phyloP scores from a whole-genome alignment of 805 yeast species.

The Yamadazyma laniorum region DNA sequence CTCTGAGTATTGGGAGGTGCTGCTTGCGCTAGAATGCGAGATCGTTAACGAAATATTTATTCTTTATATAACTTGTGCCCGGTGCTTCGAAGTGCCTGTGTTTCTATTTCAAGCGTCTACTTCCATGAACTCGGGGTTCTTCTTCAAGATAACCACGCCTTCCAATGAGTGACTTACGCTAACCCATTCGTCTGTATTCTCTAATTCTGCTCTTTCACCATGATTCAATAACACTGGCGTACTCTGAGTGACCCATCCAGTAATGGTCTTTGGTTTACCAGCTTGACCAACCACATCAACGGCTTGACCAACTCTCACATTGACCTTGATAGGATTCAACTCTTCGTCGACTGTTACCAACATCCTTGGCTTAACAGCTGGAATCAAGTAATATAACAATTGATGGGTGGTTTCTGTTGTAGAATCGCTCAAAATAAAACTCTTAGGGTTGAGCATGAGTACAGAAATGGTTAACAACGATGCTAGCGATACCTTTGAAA shows the following conservation, averaged over 20 bases:
- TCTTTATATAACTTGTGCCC: too few relatives aligned
- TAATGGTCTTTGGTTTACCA: conserved; percentile 96
- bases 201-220: conserved; percentile 97
- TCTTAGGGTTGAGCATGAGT: conserved; percentile 79
- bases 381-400: conserved; percentile 78
- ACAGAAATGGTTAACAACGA: conserved; percentile 81
- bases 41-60: too few relatives aligned
- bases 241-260: conserved; percentile 99
- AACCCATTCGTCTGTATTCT: conserved; percentile 82
- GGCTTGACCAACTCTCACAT: conserved; percentile 97
- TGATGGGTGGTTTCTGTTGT: conserved; percentile 56
- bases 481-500: conserved; percentile 87
- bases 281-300: conserved; percentile 99
- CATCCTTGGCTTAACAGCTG: conserved; percentile 91
- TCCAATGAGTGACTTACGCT: conserved; percentile 80
- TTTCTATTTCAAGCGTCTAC: too few relatives aligned
- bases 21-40: too few relatives aligned
- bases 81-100: too few relatives aligned
- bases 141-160: conserved; percentile 89
- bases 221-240: conserved; percentile 92
- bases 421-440: conserved; percentile 70
- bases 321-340: conserved; percentile 87
- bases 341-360: conserved; percentile 89
- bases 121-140: conserved; percentile 81
- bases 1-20: too few relatives aligned